These are phyloP conservation scores for Coccomyxa subellipsoidea DNA, from an alignment of 163 green algal genomes.

Conservation along the genomic window DNA sequence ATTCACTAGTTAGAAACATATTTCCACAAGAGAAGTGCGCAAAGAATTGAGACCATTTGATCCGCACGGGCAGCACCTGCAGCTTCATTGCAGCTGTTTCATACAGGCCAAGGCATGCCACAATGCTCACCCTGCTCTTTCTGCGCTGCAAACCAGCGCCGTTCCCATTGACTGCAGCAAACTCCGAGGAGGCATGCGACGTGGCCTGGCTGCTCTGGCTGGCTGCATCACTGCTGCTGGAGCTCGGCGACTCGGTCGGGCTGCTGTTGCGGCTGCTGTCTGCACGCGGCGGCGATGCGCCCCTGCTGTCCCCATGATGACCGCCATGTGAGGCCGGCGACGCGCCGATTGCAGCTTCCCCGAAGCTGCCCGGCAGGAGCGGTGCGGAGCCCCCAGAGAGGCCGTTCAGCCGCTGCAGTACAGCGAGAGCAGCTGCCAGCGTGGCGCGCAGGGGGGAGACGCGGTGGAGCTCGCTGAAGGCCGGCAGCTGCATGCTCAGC, in stretches of 20 bases:
- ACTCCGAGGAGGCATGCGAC: background rate
- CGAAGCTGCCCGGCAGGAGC: background rate
- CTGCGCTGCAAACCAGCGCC: background rate
- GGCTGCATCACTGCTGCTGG: background rate
- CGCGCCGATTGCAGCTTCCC: background rate
- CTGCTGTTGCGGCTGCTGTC: background rate
- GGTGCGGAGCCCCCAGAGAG: background rate
- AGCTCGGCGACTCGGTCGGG: background rate
- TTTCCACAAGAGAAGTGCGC: too few species aligned
- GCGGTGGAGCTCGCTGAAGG: background rate
- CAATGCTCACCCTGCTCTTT: background rate
- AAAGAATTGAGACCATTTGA: too few species aligned
- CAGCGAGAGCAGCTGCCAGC: background rate
- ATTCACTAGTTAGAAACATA: too few species aligned
- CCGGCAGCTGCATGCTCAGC: conserved; percentile 2
- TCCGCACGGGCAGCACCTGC: too few species aligned
- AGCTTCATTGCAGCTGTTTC: too few species aligned
- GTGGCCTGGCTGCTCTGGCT: background rate
- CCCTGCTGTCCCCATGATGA: too few species aligned
- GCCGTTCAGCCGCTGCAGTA: background rate
- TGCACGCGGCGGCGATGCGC: background rate
- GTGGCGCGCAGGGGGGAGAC: background rate
- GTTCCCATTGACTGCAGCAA: background rate
- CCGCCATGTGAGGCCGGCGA: too few species aligned
- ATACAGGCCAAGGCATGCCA: background rate